Base-by-base conservation (phyloP, 768 basidiomycete species). In the Grammothele lineata region DNA sequence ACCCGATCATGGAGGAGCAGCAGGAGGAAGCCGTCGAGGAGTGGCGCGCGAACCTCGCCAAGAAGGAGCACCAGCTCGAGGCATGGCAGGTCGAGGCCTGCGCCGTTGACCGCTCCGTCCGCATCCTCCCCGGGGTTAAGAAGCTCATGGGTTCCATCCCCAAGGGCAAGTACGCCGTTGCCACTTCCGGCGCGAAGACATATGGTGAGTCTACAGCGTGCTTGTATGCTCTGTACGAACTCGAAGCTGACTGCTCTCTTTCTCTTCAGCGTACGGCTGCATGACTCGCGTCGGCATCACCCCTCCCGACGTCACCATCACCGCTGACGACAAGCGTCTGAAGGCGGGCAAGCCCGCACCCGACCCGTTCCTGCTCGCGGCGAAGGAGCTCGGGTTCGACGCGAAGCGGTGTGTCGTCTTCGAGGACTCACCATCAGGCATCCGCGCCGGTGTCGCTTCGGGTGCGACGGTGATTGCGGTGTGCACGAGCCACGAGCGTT, bases 391-490 rank as follows among this genome's bases (percentile, higher is more conserved):
- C 40, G 78, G 80, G 6, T 81, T 72, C 58, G 63, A 71, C 5
- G 72, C 77, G 38, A 70, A 71, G 39, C 73, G 75, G n/a, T 85
- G 83, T 51, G 75, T 91, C 55, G 87, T 90, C 23, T 80, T 91
- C 41, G 87, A 88, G 59, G 87, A 91, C 58, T 87, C 79, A 36
- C 74, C 80, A 25, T 72, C 72, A 43, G 76, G 85, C 18, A 81
- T 91, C 60, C 70, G 71, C 23, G 78, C 85, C 0, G 87, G 87
- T 10, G 75, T 85, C 25, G 85, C 85, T 0, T 78, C 81, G 25
- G 87, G 87, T 25, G 80, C 83, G 11, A 82, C 73, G 10, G 85
- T 87, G 19, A 72, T 90, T 33, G 87, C 87, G 4, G 74, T 88
- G 9, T 87, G 85, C 69, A 90, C 87, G 8, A 79, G 76, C 44